Evolutionary conservation across 768 basidiomycete species (phyloP).

Genomic region (Agrocybe pediades): DNA sequence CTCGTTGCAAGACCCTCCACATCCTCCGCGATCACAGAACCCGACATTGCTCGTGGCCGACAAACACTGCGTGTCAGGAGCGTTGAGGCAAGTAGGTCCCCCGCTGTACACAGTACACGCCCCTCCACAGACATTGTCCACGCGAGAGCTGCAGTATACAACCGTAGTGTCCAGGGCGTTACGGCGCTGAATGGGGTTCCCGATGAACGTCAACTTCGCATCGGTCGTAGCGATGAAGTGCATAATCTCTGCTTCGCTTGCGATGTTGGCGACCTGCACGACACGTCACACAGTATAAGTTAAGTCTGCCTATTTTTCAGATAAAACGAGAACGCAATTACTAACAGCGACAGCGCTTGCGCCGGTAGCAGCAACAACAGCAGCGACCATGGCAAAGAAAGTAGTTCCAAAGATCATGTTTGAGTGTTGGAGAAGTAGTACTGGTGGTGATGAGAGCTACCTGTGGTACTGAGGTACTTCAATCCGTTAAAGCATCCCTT

Average conservation of each 20-base stretch:
- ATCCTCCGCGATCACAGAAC: conserved; percentile 27
- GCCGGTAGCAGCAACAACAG: not conserved
- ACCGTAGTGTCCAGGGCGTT: conserved; percentile 22
- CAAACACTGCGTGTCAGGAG: conserved; percentile 32
- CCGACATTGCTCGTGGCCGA: conserved; percentile 28
- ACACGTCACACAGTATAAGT: not conserved
- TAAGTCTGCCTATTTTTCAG: too few relatives aligned
- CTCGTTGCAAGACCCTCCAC: conserved; percentile 26
- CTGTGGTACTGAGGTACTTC: too few relatives aligned
- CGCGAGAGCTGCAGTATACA: conserved; percentile 26
- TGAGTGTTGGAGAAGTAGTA: not conserved
- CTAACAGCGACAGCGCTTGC: not conserved
- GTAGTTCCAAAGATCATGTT: not conserved
- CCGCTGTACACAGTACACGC: conserved; percentile 33
- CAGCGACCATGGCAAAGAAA: not conserved
- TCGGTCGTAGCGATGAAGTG: not conserved
- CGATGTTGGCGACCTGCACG: not conserved
- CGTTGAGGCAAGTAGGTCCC: conserved; percentile 24
- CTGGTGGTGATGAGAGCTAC: too few relatives aligned
- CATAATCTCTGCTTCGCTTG: not conserved
- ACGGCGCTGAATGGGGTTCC: conserved; percentile 27
- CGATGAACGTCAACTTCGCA: not conserved
- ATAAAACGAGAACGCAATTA: not conserved
- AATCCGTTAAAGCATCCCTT: too few relatives aligned
- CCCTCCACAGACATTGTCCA: conserved; percentile 27